Conservation (phyloP, 108 stramenopile species). For the Ochromonas danica region DNA sequence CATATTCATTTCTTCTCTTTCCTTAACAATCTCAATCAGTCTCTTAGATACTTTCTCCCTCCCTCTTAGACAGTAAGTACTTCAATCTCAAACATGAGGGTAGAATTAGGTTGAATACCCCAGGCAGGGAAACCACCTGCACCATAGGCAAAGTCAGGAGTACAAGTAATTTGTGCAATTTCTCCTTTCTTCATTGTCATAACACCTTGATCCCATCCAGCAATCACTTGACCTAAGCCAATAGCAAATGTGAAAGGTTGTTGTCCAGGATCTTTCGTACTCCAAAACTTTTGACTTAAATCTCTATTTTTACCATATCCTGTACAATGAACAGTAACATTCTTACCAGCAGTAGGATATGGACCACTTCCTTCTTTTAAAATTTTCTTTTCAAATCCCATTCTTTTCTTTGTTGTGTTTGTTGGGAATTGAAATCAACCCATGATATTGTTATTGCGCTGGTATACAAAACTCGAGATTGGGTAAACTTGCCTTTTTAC, state of each 20-base stretch:
- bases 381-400: slow-evolving; percentile 52
- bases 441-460: too few relatives aligned
- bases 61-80: slow-evolving; percentile 72
- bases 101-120: slow-evolving; percentile 75
- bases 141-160: slow-evolving; percentile 92
- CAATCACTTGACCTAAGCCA: slow-evolving; percentile 57
- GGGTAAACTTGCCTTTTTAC: too few relatives aligned
- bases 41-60: too few relatives aligned
- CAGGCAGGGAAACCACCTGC: slow-evolving; percentile 74
- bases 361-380: slow-evolving; percentile 36
- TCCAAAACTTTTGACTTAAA: slow-evolving; percentile 78
- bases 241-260: slow-evolving; percentile 67
- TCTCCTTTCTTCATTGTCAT: slow-evolving; percentile 74
- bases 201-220: slow-evolving; percentile 86
- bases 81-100: slow-evolving; percentile 90
- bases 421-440: too few relatives aligned
- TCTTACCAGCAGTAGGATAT: slow-evolving; percentile 55
- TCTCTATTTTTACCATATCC: slow-evolving; percentile 83
- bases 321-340: slow-evolving; percentile 84
- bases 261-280: slow-evolving; percentile 87
- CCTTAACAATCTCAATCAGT: too few relatives aligned
- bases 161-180: slow-evolving; percentile 74
- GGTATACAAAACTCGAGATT: too few relatives aligned
- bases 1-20: too few relatives aligned
- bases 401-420: too few relatives aligned